Evolutionary conservation across 805 yeast genomes (phyloP), one percentile per base, ranked within the genome.

Genomic region (Pichia scutulata): DNA sequence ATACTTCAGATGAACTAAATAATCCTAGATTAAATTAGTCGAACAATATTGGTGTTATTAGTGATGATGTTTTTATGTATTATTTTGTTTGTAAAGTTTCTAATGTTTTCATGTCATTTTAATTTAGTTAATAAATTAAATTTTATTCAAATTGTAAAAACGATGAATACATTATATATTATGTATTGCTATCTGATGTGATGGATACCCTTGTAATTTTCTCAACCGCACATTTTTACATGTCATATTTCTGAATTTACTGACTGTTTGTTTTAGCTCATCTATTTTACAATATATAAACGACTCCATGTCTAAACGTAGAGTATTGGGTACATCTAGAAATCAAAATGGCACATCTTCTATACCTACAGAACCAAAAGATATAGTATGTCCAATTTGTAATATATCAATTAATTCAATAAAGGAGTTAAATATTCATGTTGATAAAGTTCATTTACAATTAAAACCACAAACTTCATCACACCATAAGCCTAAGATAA

Each of bases 361-460:
- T n/a, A 5, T 14, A 16, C 10, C 28, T n/a, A 9, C 43, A 14
- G 26, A 19, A n/a, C 43, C 28, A 4, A 7, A 25, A n/a, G 30
- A 13, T 9, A 18, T 41, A 8, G 36, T 39, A 7, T 88, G 96
- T 59, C 95, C 96, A 1, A 82, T 88, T 1, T 88, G 96, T 60
- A 65, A 70, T 14, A 84, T 80, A 51, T 45, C 64, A 1, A 80
- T 84, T 82, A 65, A 77, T 7, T 73, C 76, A 7, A 63, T 82
- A 39, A 46, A 56, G 16, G 83, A 78, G 53, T 68, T 87, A 50
- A 86, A 86, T 62, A 70, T 72, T 42, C 96, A 88, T 64, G 65
- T 88, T 25, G 96, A 89, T 61, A 84, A 77, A 51, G 76, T 66
- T 9, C 96, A 88, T 61, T 37, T 46, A 37, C 24, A 40, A 12